phyloP scores from a whole-genome alignment of 768 basidiomycete species.

The Hebeloma cylindrosporum region DNA sequence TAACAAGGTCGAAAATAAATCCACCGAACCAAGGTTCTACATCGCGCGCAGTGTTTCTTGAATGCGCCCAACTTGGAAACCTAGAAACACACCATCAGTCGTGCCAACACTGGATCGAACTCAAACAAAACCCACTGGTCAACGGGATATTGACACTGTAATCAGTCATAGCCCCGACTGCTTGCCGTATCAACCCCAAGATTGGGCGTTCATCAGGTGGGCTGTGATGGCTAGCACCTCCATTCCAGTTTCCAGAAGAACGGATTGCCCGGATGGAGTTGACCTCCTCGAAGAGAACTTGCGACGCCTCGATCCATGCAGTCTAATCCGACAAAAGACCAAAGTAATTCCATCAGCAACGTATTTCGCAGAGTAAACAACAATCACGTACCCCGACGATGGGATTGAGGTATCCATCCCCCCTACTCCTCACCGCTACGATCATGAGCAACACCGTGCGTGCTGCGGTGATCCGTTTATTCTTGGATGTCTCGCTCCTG shows the following conservation, averaged over 20 bases:
- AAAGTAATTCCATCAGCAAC: neutral
- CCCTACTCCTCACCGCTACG: slow-evolving; percentile 16
- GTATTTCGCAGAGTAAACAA: neutral
- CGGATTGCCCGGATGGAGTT: slow-evolving; percentile 13
- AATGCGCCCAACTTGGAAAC: slow-evolving; percentile 22
- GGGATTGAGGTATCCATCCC: slow-evolving; percentile 26
- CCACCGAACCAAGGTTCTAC: neutral
- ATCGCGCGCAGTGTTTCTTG: slow-evolving; percentile 17
- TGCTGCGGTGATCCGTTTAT: slow-evolving; percentile 23
- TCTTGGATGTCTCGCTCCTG: slow-evolving; percentile 20
- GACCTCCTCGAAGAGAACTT: slow-evolving; percentile 25
- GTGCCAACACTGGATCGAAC: neutral
- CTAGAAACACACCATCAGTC: slow-evolving; percentile 8
- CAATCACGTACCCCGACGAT: slow-evolving; percentile 29
- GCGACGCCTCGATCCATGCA: slow-evolving; percentile 27
- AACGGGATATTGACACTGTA: slow-evolving; percentile 21
- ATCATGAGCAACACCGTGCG: slow-evolving; percentile 20
- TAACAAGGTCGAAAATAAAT: neutral
- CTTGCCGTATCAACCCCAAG: slow-evolving; percentile 16
- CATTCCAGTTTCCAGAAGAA: slow-evolving; percentile 12
- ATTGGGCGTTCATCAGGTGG: slow-evolving; percentile 18
- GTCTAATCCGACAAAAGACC: slow-evolving; percentile 10
- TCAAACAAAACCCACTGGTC: slow-evolving; percentile 12
- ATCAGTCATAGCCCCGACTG: slow-evolving; percentile 20
- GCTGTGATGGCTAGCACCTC: no score